Evolutionary conservation across 2,329 filamentous ascomycete species (phyloP), one percentile per base, ranked within the genome.

Genomic region (Cercospora beticola): DNA sequence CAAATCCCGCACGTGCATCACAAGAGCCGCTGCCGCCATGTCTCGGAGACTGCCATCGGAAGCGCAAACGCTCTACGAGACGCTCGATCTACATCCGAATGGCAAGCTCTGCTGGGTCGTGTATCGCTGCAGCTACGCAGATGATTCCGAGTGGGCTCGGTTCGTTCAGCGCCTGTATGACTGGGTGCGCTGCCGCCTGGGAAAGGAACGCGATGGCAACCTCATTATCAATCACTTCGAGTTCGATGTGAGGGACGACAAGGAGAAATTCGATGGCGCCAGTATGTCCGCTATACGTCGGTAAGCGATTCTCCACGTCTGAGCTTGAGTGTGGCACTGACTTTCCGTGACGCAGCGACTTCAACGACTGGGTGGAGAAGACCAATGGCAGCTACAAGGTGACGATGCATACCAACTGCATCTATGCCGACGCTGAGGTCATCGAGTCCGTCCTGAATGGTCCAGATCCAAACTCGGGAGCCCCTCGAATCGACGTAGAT

Each of bases 61-160:
- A 14, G 40, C 40, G 3, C 0, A 46, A 4, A 46, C 40, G 7
- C 40, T 46, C 6, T 18, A 46, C 6, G 40, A 46, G 0, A 18
- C 40, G 2, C 40, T 46, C 3, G 40, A 46, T 0, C n/a, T 9
- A 0, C 40, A 46, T 21, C n/a, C 40, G 1, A 46, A 46, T 18
- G 40, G 40, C 40, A 69, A 66, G 18, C 28, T 56, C n/a, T 59
- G 67, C 46, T 69, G 58, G 36, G 59, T 63, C 2, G 36, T 69
- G 16, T 69, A 66, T 21, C 67, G 67, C 49, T 52, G 46, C 43
- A 52, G 16, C 9, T 66, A 69, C 18, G 43, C n/a, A 5, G 64
- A 66, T 18, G 64, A 67, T 5, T 40, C n/a, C 12, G 12, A 63
- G 7, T 67, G 67, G 67, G 12, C 52, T 16, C 18, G 8, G 0